Base-by-base conservation (phyloP, 345 rosid genomes). In the Euphorbia lathyris region DNA sequence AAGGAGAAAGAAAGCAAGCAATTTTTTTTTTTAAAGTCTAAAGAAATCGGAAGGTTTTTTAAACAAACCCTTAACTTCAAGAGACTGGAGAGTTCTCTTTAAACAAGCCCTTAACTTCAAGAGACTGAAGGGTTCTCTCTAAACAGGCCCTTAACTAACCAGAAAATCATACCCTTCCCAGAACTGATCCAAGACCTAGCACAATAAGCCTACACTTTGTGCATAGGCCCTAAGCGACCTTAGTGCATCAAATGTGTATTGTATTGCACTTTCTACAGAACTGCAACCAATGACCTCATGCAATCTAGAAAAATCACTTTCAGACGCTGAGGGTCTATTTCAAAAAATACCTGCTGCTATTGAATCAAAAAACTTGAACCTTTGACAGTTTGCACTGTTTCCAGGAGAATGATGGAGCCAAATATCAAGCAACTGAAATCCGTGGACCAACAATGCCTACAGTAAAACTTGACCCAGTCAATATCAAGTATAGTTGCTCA, bases 391-490 rank as follows among this genome's bases (percentile, higher is more conserved):
- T 63, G 83, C 71, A 61, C 78, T 76, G 59, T 80, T 82, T 70
- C 85, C 88, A 72, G 84, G 87, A 65, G 92, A 81, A 81, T 90
- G 90, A 80, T 92, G 86, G 68, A 86, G 71, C 93, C 95, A 93
- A 76, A 90, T 81, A 73, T 93, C 98, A 76, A 93, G 91, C 65
- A 90, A 70, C 82, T 93, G 98, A 81, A 93, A 93, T 38, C 98
- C 98, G 65, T 93, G 98, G 67, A 93, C 89, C 80, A 90, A 73
- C 81, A 88, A 79, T 29, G 93, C 98, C 98, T 93, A 78, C 84
- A 81, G 66, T 60, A 65, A 62, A 60, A 75, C 38, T 51, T 38
- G 57, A 58, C 56, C 29, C 36, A 19, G 34, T 75, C 65, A 61
- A 23, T 23, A 56, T 53, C 16, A 14, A 9, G 22, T 19, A 30